These are phyloP conservation scores for Xylaria sp. DNA, from an alignment of 495 filamentous ascomycete species.

Conservation along the genomic window DNA sequence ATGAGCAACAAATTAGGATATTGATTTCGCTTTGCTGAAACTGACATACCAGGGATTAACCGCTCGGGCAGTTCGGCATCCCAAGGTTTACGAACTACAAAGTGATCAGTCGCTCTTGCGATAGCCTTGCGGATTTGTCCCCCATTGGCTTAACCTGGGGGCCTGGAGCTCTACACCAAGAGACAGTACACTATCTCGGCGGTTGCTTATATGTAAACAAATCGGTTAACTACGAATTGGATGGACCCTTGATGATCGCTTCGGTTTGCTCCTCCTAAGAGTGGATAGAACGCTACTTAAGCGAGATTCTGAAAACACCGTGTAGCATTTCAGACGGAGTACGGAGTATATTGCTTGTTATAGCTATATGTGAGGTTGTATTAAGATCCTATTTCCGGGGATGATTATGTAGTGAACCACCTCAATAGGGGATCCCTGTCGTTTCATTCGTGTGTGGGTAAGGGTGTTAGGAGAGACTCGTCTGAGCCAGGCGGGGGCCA, in stretches of 20 bases:
- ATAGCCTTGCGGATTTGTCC: neutral
- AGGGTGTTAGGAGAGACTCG: conserved; percentile 2
- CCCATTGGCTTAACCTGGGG: neutral
- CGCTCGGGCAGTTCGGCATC: neutral
- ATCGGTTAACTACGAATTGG: conserved; percentile 1
- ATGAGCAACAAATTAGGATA: neutral
- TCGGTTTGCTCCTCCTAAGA: neutral
- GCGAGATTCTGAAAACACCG: neutral
- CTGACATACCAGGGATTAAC: neutral
- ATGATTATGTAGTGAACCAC: neutral
- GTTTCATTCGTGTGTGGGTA: conserved; percentile 21
- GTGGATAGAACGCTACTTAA: neutral
- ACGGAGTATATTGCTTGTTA: neutral
- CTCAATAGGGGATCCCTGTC: conserved; percentile 15
- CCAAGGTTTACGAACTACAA: neutral
- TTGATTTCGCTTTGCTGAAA: neutral
- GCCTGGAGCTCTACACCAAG: neutral
- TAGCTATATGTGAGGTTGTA: neutral
- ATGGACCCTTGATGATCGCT: neutral
- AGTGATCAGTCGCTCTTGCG: neutral
- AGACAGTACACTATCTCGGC: neutral
- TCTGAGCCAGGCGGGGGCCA: conserved; percentile 8
- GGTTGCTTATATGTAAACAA: neutral
- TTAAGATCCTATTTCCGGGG: neutral
- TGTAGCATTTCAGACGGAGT: neutral